Evolutionary conservation across 2,329 filamentous ascomycete species (phyloP), one percentile per base, ranked within the genome.

Genomic region (Coniella lustricola): DNA sequence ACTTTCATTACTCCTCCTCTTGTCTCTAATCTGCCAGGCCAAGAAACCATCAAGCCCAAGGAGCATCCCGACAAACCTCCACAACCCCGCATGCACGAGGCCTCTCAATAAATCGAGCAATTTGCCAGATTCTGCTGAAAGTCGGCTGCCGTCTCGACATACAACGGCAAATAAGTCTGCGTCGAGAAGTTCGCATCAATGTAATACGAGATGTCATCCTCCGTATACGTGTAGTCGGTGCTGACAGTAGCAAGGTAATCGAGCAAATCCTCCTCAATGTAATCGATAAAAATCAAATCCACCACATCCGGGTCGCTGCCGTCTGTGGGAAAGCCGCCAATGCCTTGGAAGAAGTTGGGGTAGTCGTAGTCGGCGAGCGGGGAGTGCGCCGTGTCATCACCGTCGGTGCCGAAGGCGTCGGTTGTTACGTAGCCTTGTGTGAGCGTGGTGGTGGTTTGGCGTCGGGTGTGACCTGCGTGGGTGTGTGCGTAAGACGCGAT

Each of bases 331-430:
- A 79, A 76, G 0, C 69, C 72, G 7, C 62, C 74, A 14, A 71
- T 68, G 3, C 68, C 69, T 57, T 75, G 70, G 55, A 76, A 72
- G 55, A 74, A 74, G 52, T 71, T 66, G 4, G 76, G 76, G 37
- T 74, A 66, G 1, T 56, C 38, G 62, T 73, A 76, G 48, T 65
- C 58, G 1, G 74, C 68, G 37, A 79, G 75, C 7, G 48, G 44
- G 3, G 65, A 63, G 60, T 81, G 77, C 5, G 67, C 56, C 0
- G 77, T 81, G 52, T 81, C 77, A 55, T 81, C 77, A 60, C 60
- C 65, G 42, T 72, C 76, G 3, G 61, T 67, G 44, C 77, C 77
- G 55, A 78, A 80, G 57, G 79, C 77, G 53, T 81, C 77, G 2
- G 58, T 68, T 0, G 77, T 81, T 3, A 67, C 71, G 59, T 79